A percentile compares a stretch with the other conserved stretches of the same genome.
Evolutionary conservation across 2,329 filamentous ascomycete species (phyloP).

Genomic region (Eutypa lata): DNA sequence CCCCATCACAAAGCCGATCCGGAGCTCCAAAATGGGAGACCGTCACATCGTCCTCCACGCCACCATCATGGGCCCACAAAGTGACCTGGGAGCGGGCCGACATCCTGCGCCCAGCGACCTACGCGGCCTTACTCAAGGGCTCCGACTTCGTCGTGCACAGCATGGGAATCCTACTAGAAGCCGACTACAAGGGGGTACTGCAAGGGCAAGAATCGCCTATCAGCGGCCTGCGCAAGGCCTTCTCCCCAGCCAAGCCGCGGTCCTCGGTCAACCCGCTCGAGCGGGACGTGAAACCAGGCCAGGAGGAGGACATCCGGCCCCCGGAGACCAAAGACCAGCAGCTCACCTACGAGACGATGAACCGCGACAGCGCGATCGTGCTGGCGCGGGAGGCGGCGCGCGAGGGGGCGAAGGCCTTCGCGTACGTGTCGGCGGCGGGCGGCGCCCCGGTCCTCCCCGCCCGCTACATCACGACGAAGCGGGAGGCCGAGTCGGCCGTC

Average conservation of each 20-base stretch:
- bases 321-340: constrained; percentile 70
- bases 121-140: constrained; percentile 69
- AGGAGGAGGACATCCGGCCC: constrained; percentile 59
- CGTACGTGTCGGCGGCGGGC: constrained; percentile 84
- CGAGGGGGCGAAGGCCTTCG: constrained; percentile 66
- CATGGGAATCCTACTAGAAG: constrained; percentile 94
- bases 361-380: constrained; percentile 81
- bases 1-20: constrained; percentile 63
- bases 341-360: constrained; percentile 96
- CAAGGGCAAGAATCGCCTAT: constrained; percentile 81
- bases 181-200: constrained; percentile 93
- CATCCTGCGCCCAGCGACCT: constrained; percentile 78
- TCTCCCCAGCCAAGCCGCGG: constrained; percentile 50
- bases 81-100: constrained; percentile 88
- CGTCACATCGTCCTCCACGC: constrained; percentile 65
- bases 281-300: constrained; percentile 34
- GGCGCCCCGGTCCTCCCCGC: constrained; percentile 80
- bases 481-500: constrained; percentile 81
- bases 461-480: constrained; percentile 87
- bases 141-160: constrained; percentile 88
- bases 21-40: constrained; percentile 83
- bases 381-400: constrained; percentile 73
- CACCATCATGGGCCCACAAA: constrained; percentile 76
- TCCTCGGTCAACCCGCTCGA: constrained; percentile 60
- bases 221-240: constrained; percentile 73